These are phyloP conservation scores for Chrysophaeum taylorii DNA, from an alignment of 352 stramenopile genomes.

Conservation along the genomic window DNA sequence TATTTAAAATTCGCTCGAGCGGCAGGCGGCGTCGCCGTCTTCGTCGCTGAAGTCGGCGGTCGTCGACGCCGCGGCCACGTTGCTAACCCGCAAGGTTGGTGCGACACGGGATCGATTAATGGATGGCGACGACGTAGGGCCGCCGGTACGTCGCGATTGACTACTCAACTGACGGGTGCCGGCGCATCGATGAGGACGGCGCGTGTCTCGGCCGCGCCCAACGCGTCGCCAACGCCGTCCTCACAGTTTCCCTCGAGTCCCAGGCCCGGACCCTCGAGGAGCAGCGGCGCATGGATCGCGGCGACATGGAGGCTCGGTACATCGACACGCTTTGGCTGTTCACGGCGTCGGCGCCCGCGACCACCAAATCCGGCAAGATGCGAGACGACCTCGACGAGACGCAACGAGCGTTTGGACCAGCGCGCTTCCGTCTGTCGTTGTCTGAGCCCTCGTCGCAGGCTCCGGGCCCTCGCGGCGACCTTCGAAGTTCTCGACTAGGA, in stretches of 20 bases:
- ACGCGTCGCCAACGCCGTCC: neutral
- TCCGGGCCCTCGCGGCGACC: no score
- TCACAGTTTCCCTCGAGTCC: slow-evolving; percentile 4
- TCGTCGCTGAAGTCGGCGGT: neutral
- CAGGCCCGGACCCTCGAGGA: slow-evolving; percentile 3
- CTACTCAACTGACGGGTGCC: neutral
- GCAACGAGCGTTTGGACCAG: no score
- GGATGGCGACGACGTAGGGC: neutral
- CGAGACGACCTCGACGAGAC: no score
- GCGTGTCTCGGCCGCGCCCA: neutral
- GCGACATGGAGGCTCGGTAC: slow-evolving; percentile 2
- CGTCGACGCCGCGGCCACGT: neutral
- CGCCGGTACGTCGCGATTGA: neutral
- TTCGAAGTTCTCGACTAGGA: no score
- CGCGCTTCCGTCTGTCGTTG: no score
- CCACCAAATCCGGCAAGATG: no score
- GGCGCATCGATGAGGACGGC: neutral
- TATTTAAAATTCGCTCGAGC: no score
- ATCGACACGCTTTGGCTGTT: slow-evolving; percentile 10
- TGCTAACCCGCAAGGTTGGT: no score
- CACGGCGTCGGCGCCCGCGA: slow-evolving; percentile 1
- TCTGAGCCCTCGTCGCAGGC: no score
- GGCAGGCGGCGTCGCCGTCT: neutral
- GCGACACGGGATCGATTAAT: no score
- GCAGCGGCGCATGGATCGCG: slow-evolving; percentile 7